Percentiles rank a stretch among this genome's conserved stretches.
Evolutionary conservation across 2,329 filamentous ascomycete species (phyloP).

Genomic region (Corynespora cassiicola): DNA sequence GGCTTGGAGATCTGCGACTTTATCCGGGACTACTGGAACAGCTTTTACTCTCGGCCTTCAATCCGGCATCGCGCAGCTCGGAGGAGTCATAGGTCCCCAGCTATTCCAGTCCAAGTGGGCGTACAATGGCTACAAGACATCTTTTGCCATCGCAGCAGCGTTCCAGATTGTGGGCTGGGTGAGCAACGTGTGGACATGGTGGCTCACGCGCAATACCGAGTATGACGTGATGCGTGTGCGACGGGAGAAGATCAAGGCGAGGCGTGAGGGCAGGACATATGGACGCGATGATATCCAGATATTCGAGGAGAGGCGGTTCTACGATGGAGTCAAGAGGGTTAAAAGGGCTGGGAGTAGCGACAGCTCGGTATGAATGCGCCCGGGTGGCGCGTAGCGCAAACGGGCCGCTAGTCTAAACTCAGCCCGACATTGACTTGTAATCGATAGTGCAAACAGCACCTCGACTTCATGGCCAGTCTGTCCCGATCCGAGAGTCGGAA

Average conservation of each 20-base stretch:
- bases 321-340: slow-evolving; percentile 10
- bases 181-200: slow-evolving; percentile 52
- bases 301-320: slow-evolving; percentile 23
- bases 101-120: slow-evolving; percentile 53
- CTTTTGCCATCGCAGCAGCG: slow-evolving; percentile 46
- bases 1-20: slow-evolving; percentile 19
- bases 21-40: slow-evolving; percentile 50
- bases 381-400: too few relatives aligned
- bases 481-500: too few relatives aligned
- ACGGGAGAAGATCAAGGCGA: slow-evolving; percentile 22
- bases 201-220: slow-evolving; percentile 50
- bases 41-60: slow-evolving; percentile 55
- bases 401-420: too few relatives aligned
- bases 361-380: too few relatives aligned
- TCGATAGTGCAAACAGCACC: too few relatives aligned
- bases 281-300: slow-evolving; percentile 22
- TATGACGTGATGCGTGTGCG: slow-evolving; percentile 42
- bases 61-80: slow-evolving; percentile 52
- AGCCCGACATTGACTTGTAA: too few relatives aligned
- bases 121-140: slow-evolving; percentile 48
- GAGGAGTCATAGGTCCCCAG: slow-evolving; percentile 55
- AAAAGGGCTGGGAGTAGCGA: too few relatives aligned
- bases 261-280: slow-evolving; percentile 19
- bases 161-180: slow-evolving; percentile 44
- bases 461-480: too few relatives aligned